Evolutionary conservation across 495 filamentous ascomycete species (phyloP).

Genomic region (Penicillium cinerascens): DNA sequence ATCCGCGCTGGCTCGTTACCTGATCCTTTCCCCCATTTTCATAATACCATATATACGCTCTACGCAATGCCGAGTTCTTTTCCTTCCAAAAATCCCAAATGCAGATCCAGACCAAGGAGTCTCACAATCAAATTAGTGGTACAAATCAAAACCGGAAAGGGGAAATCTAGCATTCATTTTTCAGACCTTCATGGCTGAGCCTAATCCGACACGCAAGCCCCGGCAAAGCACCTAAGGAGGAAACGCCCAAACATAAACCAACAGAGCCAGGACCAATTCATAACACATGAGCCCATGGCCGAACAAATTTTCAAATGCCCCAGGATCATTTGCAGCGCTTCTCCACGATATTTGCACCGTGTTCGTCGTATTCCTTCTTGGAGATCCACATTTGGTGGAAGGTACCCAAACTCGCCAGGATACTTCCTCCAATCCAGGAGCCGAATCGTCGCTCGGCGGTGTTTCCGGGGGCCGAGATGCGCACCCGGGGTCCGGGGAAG

Average conservation of each 20-base stretch:
- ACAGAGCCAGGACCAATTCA: constrained; percentile 7
- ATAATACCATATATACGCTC: not conserved
- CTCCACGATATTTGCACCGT: constrained; percentile 57
- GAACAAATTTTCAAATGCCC: constrained; percentile 2
- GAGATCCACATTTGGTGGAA: constrained; percentile 99
- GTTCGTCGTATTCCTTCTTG: constrained; percentile 60
- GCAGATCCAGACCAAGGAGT: not conserved
- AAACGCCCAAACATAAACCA: constrained; percentile 11
- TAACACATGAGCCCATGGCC: constrained; percentile 17
- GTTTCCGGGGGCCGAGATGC: constrained; percentile 80
- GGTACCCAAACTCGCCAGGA: constrained; percentile 92
- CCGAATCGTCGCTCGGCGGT: constrained; percentile 84
- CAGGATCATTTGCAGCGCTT: constrained; percentile 54
- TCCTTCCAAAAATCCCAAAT: too few species aligned
- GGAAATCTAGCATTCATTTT: constrained; percentile 15
- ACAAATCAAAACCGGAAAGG: not conserved
- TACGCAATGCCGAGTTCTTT: not conserved
- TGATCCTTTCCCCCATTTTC: not conserved
- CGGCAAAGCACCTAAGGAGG: constrained; percentile 17
- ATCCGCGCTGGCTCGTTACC: not conserved
- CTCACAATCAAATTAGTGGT: not conserved
- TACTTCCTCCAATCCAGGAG: constrained; percentile 94
- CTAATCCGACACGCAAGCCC: constrained; percentile 13
- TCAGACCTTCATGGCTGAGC: constrained; percentile 8
- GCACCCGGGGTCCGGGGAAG: constrained; percentile 78